Evolutionary conservation across 1,139 yeast species (phyloP).

Genomic region (Taphrina pruni): DNA sequence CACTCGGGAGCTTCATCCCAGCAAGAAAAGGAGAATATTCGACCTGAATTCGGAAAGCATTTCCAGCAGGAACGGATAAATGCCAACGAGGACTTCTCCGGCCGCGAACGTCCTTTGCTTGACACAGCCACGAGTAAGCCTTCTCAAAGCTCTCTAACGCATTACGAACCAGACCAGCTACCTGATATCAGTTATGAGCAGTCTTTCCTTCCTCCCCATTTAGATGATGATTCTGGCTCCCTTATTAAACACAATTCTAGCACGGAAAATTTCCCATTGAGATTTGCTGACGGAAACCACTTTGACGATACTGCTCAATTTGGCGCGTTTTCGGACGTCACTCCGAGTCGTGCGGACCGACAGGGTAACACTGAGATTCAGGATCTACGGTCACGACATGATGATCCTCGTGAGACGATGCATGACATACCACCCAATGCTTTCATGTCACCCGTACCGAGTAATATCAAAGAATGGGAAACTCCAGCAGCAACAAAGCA

Average conservation of each 20-base stretch:
- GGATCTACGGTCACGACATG: neutral
- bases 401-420: neutral
- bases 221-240: neutral
- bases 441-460: neutral
- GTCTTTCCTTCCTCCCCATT: slow-evolving; percentile 18
- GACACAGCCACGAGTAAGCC: neutral
- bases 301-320: neutral
- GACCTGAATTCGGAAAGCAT: neutral
- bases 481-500: slow-evolving; percentile 38
- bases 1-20: neutral
- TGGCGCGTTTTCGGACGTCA: neutral
- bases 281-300: too few species aligned
- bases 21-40: slow-evolving; percentile 13
- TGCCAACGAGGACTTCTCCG: neutral
- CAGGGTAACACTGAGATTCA: neutral
- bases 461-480: slow-evolving; percentile 25
- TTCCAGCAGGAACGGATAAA: neutral
- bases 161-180: neutral
- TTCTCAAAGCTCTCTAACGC: neutral
- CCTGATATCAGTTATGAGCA: slow-evolving; percentile 30
- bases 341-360: neutral
- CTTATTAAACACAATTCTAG: neutral
- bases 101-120: neutral
- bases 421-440: neutral
- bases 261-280: neutral